Conservation (phyloP, 176 grass and related monocot species). For the Paspalum notatum region DNA sequence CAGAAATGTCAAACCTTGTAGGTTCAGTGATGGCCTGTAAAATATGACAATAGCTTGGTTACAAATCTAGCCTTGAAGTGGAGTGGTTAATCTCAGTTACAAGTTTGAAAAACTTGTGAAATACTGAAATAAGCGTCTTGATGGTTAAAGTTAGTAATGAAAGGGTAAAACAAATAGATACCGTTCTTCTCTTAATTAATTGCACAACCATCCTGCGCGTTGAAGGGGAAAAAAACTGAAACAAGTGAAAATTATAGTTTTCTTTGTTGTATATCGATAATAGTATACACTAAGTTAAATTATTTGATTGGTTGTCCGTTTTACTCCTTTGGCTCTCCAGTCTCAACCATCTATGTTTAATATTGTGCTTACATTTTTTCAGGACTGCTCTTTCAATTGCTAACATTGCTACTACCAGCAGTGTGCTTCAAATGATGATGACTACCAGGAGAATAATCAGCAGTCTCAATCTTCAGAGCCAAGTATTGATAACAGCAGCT, state of each 20-base stretch:
- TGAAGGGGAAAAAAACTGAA: too few species aligned
- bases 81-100: neutral
- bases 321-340: neutral
- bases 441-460: conserved; percentile 31
- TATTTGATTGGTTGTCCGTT: conserved; percentile 14
- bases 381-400: conserved; percentile 69
- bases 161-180: too few species aligned
- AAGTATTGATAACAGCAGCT: conserved; percentile 33
- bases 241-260: too few species aligned
- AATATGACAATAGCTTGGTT: too few species aligned
- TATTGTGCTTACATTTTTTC: conserved; percentile 17
- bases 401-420: conserved; percentile 45
- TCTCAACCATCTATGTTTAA: conserved; percentile 8
- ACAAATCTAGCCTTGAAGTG: neutral
- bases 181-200: too few species aligned
- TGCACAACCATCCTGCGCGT: too few species aligned
- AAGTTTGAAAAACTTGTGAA: too few species aligned
- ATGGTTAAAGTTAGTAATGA: too few species aligned
- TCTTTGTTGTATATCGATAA: neutral
- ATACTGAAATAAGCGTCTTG: too few species aligned
- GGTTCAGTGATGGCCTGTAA: too few species aligned
- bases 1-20: too few species aligned
- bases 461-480: conserved; percentile 23
- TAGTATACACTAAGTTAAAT: neutral
- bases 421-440: conserved; percentile 36